phyloP scores from a whole-genome alignment of 495 filamentous ascomycete genomes.

The Tuber microsphaerosporum region DNA sequence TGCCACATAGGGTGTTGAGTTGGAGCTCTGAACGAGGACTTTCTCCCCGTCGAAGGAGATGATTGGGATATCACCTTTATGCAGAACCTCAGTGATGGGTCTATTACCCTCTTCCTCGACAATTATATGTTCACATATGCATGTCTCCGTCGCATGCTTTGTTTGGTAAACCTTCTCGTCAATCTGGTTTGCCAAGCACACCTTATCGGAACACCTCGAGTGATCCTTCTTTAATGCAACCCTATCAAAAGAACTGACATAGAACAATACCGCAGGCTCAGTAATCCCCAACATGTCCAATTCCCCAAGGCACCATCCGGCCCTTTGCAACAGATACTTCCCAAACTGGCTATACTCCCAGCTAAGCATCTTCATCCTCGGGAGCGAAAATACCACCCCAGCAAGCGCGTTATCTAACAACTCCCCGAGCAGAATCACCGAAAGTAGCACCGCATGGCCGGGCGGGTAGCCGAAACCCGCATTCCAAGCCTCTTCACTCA shows the following conservation, averaged over 20 bases:
- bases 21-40: background rate
- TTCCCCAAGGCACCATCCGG: slow-evolving; percentile 11
- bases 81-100: slow-evolving; percentile 3
- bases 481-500: background rate
- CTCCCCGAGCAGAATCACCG: background rate
- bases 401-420: background rate
- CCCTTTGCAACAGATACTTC: background rate
- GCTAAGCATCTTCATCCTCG: background rate
- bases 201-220: background rate
- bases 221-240: slow-evolving; percentile 5
- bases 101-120: slow-evolving; percentile 1
- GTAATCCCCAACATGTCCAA: slow-evolving; percentile 3
- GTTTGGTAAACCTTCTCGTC: slow-evolving; percentile 7
- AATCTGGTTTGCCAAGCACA: slow-evolving; percentile 11
- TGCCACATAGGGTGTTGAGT: slow-evolving; percentile 14
- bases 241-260: slow-evolving; percentile 5
- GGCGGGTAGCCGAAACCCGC: background rate
- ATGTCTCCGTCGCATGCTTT: slow-evolving; percentile 5
- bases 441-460: background rate
- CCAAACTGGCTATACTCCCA: slow-evolving; percentile 6
- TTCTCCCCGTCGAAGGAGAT: slow-evolving; percentile 5
- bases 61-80: background rate
- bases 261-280: background rate
- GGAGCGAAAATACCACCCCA: slow-evolving; percentile 1
- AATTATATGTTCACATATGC: slow-evolving; percentile 7